A percentile compares a stretch with the other conserved stretches of the same genome.
phyloP scores from a whole-genome alignment of 2,329 filamentous ascomycete genomes.

The Sclerotinia glacialis region DNA sequence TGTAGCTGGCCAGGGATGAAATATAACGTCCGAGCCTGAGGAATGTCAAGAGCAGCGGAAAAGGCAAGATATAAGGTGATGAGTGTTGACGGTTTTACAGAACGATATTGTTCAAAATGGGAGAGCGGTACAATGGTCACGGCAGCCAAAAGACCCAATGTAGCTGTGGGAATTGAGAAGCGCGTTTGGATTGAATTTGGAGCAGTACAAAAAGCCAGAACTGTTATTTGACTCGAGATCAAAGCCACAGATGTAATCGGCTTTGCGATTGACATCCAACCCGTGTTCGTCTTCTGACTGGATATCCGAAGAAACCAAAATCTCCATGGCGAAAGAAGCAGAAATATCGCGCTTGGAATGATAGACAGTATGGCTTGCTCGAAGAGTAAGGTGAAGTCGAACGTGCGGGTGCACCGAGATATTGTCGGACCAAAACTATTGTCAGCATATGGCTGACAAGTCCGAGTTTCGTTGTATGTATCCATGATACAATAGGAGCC shows the following conservation, averaged over 20 bases:
- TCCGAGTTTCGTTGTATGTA: not conserved
- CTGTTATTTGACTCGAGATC: not conserved
- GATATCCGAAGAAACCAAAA: not conserved
- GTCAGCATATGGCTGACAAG: too few species aligned
- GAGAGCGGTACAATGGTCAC: constrained; percentile 11
- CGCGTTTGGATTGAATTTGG: not conserved
- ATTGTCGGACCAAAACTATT: not conserved
- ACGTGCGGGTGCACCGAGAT: too few species aligned
- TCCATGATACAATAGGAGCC: not conserved
- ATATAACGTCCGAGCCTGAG: not conserved
- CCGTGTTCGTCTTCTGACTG: not conserved
- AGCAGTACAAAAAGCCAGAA: not conserved
- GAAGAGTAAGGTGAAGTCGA: not conserved
- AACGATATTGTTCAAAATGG: constrained; percentile 21
- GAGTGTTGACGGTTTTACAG: not conserved
- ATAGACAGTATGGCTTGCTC: not conserved
- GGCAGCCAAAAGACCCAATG: too few species aligned
- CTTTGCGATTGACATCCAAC: not conserved
- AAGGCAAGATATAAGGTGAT: not conserved
- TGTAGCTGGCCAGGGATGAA: not conserved
- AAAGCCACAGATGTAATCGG: not conserved
- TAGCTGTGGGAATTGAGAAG: not conserved
- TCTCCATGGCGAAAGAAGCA: not conserved
- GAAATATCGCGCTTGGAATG: not conserved
- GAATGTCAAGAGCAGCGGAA: not conserved